Evolutionary conservation across 2,329 filamentous ascomycete species (phyloP), one percentile per base, ranked within the genome.

Genomic region (Sclerotiophoma versabilis): DNA sequence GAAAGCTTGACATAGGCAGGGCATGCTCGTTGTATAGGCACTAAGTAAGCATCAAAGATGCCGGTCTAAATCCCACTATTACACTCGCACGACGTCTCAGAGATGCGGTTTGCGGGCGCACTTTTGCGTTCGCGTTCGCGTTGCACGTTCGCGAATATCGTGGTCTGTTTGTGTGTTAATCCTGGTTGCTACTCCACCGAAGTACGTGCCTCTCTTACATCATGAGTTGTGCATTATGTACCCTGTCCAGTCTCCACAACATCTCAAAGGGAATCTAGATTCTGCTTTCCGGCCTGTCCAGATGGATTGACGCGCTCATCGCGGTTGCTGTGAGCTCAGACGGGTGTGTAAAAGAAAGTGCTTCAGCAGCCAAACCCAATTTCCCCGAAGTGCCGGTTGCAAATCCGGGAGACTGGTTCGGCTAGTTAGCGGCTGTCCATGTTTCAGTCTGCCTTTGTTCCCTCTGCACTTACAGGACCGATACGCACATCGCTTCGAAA

Each of bases 141-240:
- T 49, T 54, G 44, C 45, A 49, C 25, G 45, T 49, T 54, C 34
- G 39, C 34, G 27, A 41, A 38, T 34, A 25, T 39, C 27, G 29
- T 45, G 45, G 44, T 17, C 38, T 49, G 14, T 41, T 33, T 45
- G 34, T 17, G 37, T 36, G 10, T 33, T 27, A 27, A 30, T 19
- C 32, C 50, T 23, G 14, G 45, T 23, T 19, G 33, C 27, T 34
- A 17, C 39, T 44, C 45, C 51, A 45, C 45, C 25, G 20, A 17
- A 41, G 33, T 44, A 43, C 25, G 44, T 44, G 30, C 44, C 44
- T 48, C 37, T 37, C 32, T 48, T 48, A 48, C 44, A 48, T 48
- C 37, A 48, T 15, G 37, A 54, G 25, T 34, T 34, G n/a, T 6
- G 15, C 20, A 12, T 22, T 7, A 30, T 30, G 30, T n/a, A 48